Conservation (phyloP, 495 filamentous ascomycete species). For the Neurospora intermedia region DNA sequence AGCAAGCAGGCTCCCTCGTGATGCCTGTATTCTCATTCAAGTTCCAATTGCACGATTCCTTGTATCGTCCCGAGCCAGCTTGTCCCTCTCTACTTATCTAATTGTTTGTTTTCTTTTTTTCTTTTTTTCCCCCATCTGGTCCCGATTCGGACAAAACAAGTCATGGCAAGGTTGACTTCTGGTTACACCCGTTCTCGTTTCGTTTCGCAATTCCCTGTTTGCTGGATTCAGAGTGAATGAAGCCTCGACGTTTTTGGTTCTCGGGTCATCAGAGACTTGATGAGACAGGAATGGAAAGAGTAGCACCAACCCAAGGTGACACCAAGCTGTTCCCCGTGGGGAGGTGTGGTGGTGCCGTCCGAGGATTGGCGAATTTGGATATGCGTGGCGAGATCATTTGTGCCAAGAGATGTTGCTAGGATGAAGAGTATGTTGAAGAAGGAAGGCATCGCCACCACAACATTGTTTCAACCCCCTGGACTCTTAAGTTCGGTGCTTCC, state of each 20-base stretch:
- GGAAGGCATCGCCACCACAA: background rate
- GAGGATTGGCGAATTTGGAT: background rate
- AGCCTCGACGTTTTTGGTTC: too few relatives aligned
- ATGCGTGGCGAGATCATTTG: background rate
- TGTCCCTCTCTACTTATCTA: background rate
- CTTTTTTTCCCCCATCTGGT: background rate
- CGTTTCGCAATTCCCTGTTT: background rate
- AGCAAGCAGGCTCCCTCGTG: background rate
- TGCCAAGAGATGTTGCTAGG: background rate
- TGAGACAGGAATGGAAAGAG: background rate
- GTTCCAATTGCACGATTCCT: too few relatives aligned
- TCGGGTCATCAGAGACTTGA: background rate
- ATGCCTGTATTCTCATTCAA: background rate
- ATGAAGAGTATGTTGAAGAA: background rate
- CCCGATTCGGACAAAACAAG: background rate
- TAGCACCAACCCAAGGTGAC: background rate
- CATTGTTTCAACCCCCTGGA: background rate
- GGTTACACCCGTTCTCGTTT: background rate
- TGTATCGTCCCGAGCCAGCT: background rate
- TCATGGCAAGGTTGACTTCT: background rate
- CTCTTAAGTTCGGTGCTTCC: background rate
- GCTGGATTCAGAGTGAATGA: background rate
- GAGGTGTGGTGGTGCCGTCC: background rate
- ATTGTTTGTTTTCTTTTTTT: background rate
- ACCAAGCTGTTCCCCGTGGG: background rate